Percentiles rank a stretch among this genome's conserved stretches.
These are phyloP conservation scores for Mallotus repandus DNA, from an alignment of 441 rosid species.

Conservation along the genomic window DNA sequence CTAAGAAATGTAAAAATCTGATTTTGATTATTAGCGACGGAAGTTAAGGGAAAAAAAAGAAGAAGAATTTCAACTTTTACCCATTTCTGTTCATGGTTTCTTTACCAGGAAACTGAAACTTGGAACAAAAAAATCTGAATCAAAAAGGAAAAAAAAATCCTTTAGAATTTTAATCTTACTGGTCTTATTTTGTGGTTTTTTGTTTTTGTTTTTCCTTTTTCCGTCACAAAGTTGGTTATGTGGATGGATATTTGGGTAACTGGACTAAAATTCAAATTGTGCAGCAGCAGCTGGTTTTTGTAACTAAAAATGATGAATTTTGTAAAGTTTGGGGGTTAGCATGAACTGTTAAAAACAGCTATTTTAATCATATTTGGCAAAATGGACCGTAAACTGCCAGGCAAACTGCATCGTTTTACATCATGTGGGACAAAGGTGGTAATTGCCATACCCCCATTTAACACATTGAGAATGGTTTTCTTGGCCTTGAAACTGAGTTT, in stretches of 20 bases:
- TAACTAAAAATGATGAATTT: no score
- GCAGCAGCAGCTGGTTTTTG: no score
- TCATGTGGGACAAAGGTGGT: no score
- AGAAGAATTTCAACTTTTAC: not conserved
- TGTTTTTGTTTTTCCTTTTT: no score
- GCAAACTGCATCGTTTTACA: not conserved
- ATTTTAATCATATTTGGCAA: no score
- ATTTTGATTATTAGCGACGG: not conserved
- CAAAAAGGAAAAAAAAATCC: constrained; percentile 1
- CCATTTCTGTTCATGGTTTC: constrained; percentile 26
- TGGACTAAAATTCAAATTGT: not conserved
- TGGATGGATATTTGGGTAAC: not conserved
- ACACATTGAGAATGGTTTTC: no score
- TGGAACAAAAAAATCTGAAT: constrained; percentile 11
- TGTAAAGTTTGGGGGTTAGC: no score
- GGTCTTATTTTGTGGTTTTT: not conserved
- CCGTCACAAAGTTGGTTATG: not conserved
- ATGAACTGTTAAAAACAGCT: no score
- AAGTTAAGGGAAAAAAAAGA: not conserved
- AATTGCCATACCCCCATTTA: no score
- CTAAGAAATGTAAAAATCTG: not conserved
- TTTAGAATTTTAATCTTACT: constrained; percentile 14
- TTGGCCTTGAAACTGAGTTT: no score
- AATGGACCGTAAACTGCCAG: not conserved
- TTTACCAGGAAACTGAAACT: constrained; percentile 14